Percentiles rank a stretch among this genome's conserved stretches.
Conservation (phyloP, 2,329 filamentous ascomycete species). For the Neospermospora avenae region DNA sequence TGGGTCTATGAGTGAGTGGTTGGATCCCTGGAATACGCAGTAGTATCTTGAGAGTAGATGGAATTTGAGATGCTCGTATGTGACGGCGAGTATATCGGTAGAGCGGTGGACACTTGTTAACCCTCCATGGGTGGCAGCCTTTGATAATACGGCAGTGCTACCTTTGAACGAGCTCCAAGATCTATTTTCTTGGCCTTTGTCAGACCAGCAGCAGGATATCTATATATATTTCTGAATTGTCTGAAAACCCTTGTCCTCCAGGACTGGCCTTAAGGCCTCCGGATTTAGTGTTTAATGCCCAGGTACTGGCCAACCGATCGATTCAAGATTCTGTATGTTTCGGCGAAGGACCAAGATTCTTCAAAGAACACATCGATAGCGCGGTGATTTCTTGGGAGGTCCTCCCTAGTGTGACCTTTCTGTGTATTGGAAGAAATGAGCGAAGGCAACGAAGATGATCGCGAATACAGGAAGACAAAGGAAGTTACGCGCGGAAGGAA, state of each 20-base stretch:
- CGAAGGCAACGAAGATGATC: not conserved
- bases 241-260: not conserved
- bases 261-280: not conserved
- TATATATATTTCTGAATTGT: not conserved
- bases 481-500: not conserved
- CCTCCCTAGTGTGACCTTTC: not conserved
- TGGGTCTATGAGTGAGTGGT: conserved; percentile 1
- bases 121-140: not conserved
- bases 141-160: not conserved
- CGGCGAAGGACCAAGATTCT: conserved; percentile 10
- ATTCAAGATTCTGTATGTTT: conserved; percentile 8
- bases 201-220: not conserved
- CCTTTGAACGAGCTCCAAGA: not conserved
- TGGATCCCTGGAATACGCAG: conserved; percentile 10
- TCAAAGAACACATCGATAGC: conserved; percentile 5
- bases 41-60: conserved; percentile 5
- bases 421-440: not conserved
- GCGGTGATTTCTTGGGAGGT: not conserved
- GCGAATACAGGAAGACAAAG: not conserved
- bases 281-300: not conserved
- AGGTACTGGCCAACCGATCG: not conserved
- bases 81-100: not conserved
- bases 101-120: not conserved
- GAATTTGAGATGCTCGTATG: not conserved
- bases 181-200: not conserved